Evolutionary conservation across 1,284 basidiomycete genomes (phyloP).

Genomic region (Austroboletus novae-zelandiae): DNA sequence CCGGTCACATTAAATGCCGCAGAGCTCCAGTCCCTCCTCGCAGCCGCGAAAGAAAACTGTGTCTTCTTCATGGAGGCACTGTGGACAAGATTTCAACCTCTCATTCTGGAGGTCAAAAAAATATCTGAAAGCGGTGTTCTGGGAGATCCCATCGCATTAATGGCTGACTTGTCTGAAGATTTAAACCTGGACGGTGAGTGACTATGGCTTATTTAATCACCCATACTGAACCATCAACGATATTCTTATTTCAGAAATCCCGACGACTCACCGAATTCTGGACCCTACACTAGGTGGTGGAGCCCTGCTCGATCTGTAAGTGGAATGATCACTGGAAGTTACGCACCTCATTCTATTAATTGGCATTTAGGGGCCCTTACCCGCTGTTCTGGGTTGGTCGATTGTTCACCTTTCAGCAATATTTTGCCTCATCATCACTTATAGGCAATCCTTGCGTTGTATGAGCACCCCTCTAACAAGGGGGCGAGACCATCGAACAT

Average conservation of each 20-base stretch:
- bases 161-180: constrained; percentile 73
- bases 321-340: constrained; percentile 6
- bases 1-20: constrained; percentile 66
- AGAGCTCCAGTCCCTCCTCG: constrained; percentile 65
- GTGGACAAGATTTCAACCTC: constrained; percentile 79
- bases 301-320: constrained; percentile 79
- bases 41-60: constrained; percentile 71
- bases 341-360: constrained; percentile 1
- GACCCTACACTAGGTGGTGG: constrained; percentile 84
- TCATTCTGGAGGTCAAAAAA: constrained; percentile 62
- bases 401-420: not conserved
- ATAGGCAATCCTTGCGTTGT: constrained; percentile 74
- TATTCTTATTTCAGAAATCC: constrained; percentile 47
- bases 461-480: constrained; percentile 74
- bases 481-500: constrained; percentile 53
- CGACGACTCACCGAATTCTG: constrained; percentile 71
- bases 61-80: constrained; percentile 90
- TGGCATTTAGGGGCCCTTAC: constrained; percentile 67
- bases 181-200: constrained; percentile 69
- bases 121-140: constrained; percentile 60
- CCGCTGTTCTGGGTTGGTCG: constrained; percentile 70
- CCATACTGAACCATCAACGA: not conserved
- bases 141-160: constrained; percentile 61
- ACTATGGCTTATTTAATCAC: not conserved
- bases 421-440: constrained; percentile 8